A percentile compares a stretch with the other conserved stretches of the same genome.
Conservation (phyloP, 257 asterid genomes). For the Henckelia pumila region DNA sequence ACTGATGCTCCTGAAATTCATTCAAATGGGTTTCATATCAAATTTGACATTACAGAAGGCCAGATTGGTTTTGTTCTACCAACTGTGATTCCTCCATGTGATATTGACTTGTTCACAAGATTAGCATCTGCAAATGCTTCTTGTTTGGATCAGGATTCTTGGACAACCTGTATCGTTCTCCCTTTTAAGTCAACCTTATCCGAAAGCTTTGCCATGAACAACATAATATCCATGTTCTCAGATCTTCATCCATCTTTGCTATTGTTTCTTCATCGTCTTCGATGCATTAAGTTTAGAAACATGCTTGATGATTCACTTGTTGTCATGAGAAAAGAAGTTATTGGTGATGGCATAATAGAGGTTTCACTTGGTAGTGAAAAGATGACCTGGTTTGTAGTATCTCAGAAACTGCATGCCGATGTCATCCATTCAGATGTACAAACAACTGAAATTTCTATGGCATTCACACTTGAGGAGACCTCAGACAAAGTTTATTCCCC, state of each 20-base stretch:
- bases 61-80: conserved; percentile 98
- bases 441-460: conserved; percentile 79
- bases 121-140: conserved; percentile 50
- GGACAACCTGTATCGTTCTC: conserved; percentile 94
- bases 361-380: conserved; percentile 70
- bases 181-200: conserved; percentile 65
- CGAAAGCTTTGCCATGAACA: conserved; percentile 52
- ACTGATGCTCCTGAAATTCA: conserved; percentile 96
- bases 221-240: conserved; percentile 75
- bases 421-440: conserved; percentile 59
- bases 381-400: conserved; percentile 84
- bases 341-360: conserved; percentile 73
- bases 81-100: conserved; percentile 77
- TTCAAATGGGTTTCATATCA: conserved; percentile 87
- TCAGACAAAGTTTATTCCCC: conserved; percentile 58
- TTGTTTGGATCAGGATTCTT: conserved; percentile 33
- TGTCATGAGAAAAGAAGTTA: conserved; percentile 76
- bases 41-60: conserved; percentile 85
- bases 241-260: conserved; percentile 91
- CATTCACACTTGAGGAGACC: conserved; percentile 71
- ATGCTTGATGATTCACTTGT: conserved; percentile 56
- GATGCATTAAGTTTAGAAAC: conserved; percentile 72
- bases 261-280: conserved; percentile 84
- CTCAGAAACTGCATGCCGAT: conserved; percentile 58
- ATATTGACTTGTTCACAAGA: conserved; percentile 55